Base-by-base conservation (phyloP, 179 eudicot species). In the Dionaea muscipula region DNA sequence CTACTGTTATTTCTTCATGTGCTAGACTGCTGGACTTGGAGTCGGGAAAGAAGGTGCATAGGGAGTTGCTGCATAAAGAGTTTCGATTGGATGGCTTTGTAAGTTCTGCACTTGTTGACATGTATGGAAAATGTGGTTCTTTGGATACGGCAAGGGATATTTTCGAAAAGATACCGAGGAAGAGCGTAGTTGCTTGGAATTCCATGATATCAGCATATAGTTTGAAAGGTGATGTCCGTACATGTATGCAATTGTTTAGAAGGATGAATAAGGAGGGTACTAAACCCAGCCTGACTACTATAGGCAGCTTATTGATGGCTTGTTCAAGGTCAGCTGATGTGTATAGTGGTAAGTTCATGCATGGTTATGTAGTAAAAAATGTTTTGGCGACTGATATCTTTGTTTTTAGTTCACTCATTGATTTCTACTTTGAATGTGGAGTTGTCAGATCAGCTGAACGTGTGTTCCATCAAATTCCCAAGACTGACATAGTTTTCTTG, bases 131-230 rank as follows among this genome's bases (percentile, higher is more conserved):
- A 61, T 78, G 76, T 54, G 80, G 73, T 24, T 61, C 20, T 26
- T 62, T 80, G 76, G 73, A 64, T 17, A 85, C 74, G 26, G 85
- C 86, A 0, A 61, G 60, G 17, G 45, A 56, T 12, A 56, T 80
- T 33, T 87, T 87, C 62, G 78, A 75, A 40, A 65, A 65, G 41
- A 36, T 84, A 23, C 18, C 36, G 51, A 67, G 53, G 35, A 86
- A 70, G 70, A 86, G 81, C 26, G 81, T 79, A 61, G 94, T 75
- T 41, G 76, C 94, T 37, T 87, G 86, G 90, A 87, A 87, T 71
- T 72, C 85, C 65, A 39, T 87, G 61, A 84, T 87, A 56, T 79
- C 83, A 1, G 96, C 83, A 23, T 67, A 70, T 61, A 81, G 81
- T 20, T 72, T 84, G 69, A 68, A 71, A 50, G 63, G 63, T 16